Conservation (phyloP, 495 filamentous ascomycete genomes). For the Penicillium maclennaniae region DNA sequence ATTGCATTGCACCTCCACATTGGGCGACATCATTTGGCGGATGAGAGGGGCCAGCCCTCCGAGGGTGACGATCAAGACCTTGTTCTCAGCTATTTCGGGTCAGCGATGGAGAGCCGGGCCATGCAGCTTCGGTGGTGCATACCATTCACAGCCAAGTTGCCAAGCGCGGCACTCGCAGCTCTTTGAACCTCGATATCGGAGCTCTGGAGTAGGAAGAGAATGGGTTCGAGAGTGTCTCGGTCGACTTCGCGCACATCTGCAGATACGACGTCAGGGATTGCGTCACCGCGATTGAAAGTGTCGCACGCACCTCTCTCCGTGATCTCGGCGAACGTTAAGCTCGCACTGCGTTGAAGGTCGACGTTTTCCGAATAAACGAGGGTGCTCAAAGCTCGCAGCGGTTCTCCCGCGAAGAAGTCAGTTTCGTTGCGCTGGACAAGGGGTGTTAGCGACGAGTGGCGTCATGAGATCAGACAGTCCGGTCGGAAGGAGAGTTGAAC, state of each 20-base stretch:
- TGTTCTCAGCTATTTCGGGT: slow-evolving; percentile 81
- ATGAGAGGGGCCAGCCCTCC: slow-evolving; percentile 90
- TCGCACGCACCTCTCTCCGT: slow-evolving; percentile 82
- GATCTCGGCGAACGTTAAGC: slow-evolving; percentile 97
- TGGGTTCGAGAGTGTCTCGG: slow-evolving; percentile 89
- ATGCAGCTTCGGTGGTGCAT: slow-evolving; percentile 28
- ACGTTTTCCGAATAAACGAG: slow-evolving; percentile 98
- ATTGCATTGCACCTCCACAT: slow-evolving; percentile 99
- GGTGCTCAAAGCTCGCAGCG: slow-evolving; percentile 89
- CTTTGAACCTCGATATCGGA: slow-evolving; percentile 95
- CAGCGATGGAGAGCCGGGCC: slow-evolving; percentile 30
- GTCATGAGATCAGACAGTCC: background rate
- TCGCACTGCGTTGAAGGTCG: slow-evolving; percentile 94
- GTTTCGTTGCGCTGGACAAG: slow-evolving; percentile 78
- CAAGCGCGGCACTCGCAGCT: slow-evolving; percentile 91
- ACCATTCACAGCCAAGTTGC: slow-evolving; percentile 97
- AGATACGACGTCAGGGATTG: slow-evolving; percentile 12
- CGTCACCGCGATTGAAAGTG: slow-evolving; percentile 1
- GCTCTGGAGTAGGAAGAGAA: slow-evolving; percentile 91
- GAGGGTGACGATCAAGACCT: slow-evolving; percentile 88
- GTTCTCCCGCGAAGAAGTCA: slow-evolving; percentile 97
- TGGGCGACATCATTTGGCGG: slow-evolving; percentile 97
- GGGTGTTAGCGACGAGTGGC: slow-evolving; percentile 12
- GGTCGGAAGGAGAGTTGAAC: background rate
- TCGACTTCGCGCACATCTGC: slow-evolving; percentile 95